A percentile compares a stretch with the other conserved stretches of the same genome.
Evolutionary conservation across 208 protist species (phyloP).

Genomic region (Vickermania ingenoplastis): DNA sequence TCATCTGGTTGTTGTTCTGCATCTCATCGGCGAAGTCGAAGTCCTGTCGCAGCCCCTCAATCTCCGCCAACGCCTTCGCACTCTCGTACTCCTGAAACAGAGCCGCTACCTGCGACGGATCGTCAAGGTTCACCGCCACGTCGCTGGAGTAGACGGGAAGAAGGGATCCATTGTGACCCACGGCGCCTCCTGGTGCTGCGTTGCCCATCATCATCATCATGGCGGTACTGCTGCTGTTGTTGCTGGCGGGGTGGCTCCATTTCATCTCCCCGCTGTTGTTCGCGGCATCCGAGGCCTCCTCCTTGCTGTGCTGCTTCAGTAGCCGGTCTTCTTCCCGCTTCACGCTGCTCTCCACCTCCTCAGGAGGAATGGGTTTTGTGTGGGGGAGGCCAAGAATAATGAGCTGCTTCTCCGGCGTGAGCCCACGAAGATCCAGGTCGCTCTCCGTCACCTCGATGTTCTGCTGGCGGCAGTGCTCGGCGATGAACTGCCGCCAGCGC

Average conservation of each 20-base stretch:
- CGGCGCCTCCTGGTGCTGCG: too few species aligned
- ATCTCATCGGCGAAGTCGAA: conserved; percentile 50
- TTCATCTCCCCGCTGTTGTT: background rate
- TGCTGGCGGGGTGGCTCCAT: background rate
- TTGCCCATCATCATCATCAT: background rate
- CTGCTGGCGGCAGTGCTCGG: conserved; percentile 65
- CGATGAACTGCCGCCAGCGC: conserved; percentile 71
- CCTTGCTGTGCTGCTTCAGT: conserved; percentile 41
- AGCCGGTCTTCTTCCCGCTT: conserved; percentile 66
- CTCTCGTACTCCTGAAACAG: conserved; percentile 40
- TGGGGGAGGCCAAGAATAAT: conserved; percentile 71
- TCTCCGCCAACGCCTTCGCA: conserved; percentile 17
- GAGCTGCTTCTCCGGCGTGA: conserved; percentile 66
- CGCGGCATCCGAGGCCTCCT: background rate
- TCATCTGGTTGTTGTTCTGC: conserved; percentile 1
- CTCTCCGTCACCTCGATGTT: conserved; percentile 35
- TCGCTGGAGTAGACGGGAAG: background rate
- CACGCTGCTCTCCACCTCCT: conserved; percentile 49
- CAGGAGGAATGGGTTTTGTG: conserved; percentile 57
- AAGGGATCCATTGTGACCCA: background rate
- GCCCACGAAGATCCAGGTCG: conserved; percentile 39
- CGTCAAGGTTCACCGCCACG: background rate
- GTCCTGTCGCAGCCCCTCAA: conserved; percentile 47
- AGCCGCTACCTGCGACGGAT: conserved; percentile 23
- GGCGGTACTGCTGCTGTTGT: background rate